A percentile compares a stretch with the other conserved stretches of the same genome.
Evolutionary conservation across 805 yeast species (phyloP).

Genomic region (Wickerhamiella siamensis): DNA sequence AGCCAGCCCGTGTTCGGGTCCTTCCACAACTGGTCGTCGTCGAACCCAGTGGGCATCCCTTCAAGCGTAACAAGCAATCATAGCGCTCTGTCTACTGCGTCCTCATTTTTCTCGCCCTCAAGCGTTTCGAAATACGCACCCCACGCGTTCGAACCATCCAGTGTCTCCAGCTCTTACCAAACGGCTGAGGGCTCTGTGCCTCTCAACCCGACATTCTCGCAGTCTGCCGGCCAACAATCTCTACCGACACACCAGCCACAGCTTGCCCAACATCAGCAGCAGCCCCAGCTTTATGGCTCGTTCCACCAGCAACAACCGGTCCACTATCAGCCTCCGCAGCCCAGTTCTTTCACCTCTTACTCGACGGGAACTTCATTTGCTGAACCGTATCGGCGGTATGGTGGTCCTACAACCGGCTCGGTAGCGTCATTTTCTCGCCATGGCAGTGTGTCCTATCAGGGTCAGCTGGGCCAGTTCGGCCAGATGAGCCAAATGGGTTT

Average conservation of each 20-base stretch:
- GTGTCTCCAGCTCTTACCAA: slow-evolving; percentile 19
- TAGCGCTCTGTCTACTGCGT: slow-evolving; percentile 12
- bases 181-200: slow-evolving; percentile 11
- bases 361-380: slow-evolving; percentile 1
- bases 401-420: not conserved
- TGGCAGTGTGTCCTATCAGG: not conserved
- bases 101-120: slow-evolving; percentile 19
- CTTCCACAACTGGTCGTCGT: slow-evolving; percentile 1
- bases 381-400: not conserved
- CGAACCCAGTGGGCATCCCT: slow-evolving; percentile 1
- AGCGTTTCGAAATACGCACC: slow-evolving; percentile 17
- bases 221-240: no score
- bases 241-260: no score
- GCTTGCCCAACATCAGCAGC: slow-evolving; percentile 12
- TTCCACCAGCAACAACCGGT: slow-evolving; percentile 1
- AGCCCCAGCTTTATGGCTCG: slow-evolving; percentile 11
- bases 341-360: not conserved
- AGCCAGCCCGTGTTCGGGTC: not conserved
- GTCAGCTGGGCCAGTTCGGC: not conserved
- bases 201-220: not conserved
- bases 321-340: not conserved
- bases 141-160: slow-evolving; percentile 20
- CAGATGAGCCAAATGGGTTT: not conserved
- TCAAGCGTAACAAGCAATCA: slow-evolving; percentile 1
- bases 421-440: no score